Base-by-base conservation (phyloP, 305 asterid species). In the Petunia hybrid region DNA sequence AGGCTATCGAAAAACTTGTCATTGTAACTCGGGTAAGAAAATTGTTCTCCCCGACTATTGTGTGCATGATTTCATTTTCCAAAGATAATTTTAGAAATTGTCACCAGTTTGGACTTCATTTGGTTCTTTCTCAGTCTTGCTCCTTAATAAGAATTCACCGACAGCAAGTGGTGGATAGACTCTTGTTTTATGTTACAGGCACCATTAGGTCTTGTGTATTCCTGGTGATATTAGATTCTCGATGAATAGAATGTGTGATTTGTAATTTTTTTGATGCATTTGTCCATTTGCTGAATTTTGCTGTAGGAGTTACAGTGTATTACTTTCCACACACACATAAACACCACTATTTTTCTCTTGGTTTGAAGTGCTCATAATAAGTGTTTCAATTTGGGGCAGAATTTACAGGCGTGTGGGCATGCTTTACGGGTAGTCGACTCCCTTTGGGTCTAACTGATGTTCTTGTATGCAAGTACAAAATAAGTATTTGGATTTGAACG, bases 11-110 rank as follows among this genome's bases (percentile, higher is more conserved):
- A 85, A 88, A 93, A 84, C 98, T 95, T 82, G 94, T 94, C 82
- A 91, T 94, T 84, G 98, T 94, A 80, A 95, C 98, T 67, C 97
- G 89, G 96, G 99, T 92, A 85, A 83, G 91, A 80, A 59, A 67
- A 68, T 51, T 13, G 31, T 75, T 57, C 53, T 64, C 46, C 53
- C 9, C 8, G 45, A n/a, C 40, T 59, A 42, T 45, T 39, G 43
- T 53, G 9, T 66, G 42, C 48, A 77, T 66, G 66, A 2, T 53
- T 63, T n/a, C 38, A 66, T 56, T 79, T 64, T 79, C 57, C 31
- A 38, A 42, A 66, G 77, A 55, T 16, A 0, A 13, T 36, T 79
- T 57, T 48, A 35, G 73, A 66, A 66, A 8, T 66, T 53, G 64
- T 9, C 38, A 13, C 5, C 42, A 22, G 74, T 31, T 76, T 46